Evolutionary conservation across 139 green algal species (phyloP), one percentile per base, ranked within the genome.

Genomic region (Astrephomene gubernaculifera): DNA sequence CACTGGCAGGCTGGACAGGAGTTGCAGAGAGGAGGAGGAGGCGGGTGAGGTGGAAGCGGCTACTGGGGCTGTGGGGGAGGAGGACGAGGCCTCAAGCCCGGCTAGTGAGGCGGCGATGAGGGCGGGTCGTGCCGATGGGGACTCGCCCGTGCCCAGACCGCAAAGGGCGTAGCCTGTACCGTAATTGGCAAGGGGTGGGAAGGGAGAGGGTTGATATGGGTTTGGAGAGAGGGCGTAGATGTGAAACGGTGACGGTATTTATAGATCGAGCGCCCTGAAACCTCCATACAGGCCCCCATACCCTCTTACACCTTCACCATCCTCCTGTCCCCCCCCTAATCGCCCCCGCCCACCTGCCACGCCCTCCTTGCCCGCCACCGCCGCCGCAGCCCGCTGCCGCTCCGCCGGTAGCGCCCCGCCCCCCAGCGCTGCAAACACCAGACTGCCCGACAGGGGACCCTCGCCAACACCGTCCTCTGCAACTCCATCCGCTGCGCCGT

Each of bases 111-210:
- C 86, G 24, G 61, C n/a, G 31, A 97, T 38, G 1, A 93, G 79
- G 24, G 63, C 57, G 4, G 43, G 31, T 1, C 89, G 90, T 68
- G 84, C n/a, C 35, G 86, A 69, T 14, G 87, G 83, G 1, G 43
- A 68, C 72, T 97, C 94, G 0, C 94, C 94, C 9, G 92, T 94
- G 54, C 91, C 92, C 76, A 97, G 91, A 1, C 92, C 94, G n/a
- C 84, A 88, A 24, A 96, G 45, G 21, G 89, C 89, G 44, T 92
- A 93, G 24, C 94, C 94, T 87, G 86, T 36, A 21, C 27, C 2
- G 12, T 9, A 9, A 22, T 9, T 29, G 63, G 63, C 19, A 6
- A 57, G 68, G 38, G 36, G 8, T 12, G 25, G 12, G 41, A 4
- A 19, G 6, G 68, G 38, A 7, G 68, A 35, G 68, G 68, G 68